Evolutionary conservation across 2,329 filamentous ascomycete species (phyloP).

Genomic region (Tothia fuscella): DNA sequence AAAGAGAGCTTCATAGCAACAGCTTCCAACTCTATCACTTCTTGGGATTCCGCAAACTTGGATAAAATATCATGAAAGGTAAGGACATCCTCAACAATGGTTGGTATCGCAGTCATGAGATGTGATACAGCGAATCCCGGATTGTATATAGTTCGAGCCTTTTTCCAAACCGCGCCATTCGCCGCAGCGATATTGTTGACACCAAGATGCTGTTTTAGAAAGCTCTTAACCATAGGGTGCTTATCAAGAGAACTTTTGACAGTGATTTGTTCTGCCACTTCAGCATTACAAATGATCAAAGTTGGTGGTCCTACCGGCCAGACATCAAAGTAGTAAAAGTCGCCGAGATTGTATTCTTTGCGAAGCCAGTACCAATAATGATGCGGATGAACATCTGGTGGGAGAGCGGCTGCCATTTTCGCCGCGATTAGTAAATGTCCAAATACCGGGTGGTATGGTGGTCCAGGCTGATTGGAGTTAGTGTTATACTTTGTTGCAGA

Average conservation of each 20-base stretch:
- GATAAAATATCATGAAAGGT: slow-evolving; percentile 5
- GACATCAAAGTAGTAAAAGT: slow-evolving; percentile 9
- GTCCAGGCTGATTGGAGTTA: slow-evolving; percentile 2
- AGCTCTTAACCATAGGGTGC: slow-evolving; percentile 3
- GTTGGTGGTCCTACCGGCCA: slow-evolving; percentile 7
- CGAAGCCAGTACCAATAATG: slow-evolving; percentile 10
- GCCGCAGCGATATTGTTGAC: slow-evolving; percentile 4
- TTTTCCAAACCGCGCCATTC: slow-evolving; percentile 9
- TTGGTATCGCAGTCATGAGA: slow-evolving; percentile 9
- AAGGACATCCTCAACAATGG: slow-evolving; percentile 10
- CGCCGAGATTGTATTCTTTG: slow-evolving; percentile 2
- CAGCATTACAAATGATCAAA: not conserved
- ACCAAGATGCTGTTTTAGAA: not conserved
- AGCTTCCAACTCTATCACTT: slow-evolving; percentile 5
- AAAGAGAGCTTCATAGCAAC: slow-evolving; percentile 10
- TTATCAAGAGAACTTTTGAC: slow-evolving; percentile 1
- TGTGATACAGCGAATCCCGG: slow-evolving; percentile 8
- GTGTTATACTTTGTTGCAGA: not conserved
- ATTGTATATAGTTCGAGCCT: slow-evolving; percentile 7
- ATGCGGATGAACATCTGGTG: slow-evolving; percentile 10
- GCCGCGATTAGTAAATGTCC: slow-evolving; percentile 9
- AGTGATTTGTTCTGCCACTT: slow-evolving; percentile 3
- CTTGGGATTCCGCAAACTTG: not conserved
- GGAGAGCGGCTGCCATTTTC: slow-evolving; percentile 9
- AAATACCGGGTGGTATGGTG: slow-evolving; percentile 7